phyloP scores from a whole-genome alignment of 2,329 filamentous ascomycete genomes.

The Trichocomaceae sp. region DNA sequence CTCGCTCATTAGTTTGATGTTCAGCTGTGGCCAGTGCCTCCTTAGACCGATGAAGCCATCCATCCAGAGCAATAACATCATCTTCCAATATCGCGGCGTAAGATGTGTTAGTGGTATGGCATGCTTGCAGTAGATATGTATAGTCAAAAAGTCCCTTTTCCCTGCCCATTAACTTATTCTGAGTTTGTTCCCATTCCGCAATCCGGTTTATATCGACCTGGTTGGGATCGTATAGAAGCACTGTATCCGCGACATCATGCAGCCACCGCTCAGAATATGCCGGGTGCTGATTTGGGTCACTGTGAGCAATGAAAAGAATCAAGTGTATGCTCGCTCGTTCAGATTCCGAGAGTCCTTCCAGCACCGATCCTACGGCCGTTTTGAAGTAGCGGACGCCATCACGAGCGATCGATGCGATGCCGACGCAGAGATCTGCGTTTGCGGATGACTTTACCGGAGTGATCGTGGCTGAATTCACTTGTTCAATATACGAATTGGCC shows the following conservation, averaged over 20 bases:
- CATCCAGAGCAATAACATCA: too few species aligned
- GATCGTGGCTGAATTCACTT: background rate
- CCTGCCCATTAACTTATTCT: background rate
- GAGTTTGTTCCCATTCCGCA: background rate
- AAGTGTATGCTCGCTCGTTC: background rate
- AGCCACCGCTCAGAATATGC: background rate
- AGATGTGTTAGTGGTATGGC: background rate
- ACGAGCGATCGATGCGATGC: background rate
- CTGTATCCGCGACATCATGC: background rate
- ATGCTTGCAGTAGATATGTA: background rate
- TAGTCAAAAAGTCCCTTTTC: constrained; percentile 4
- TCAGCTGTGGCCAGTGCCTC: too few species aligned
- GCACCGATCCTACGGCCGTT: background rate
- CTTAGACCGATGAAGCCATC: too few species aligned
- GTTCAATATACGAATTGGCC: background rate
- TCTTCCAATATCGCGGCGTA: too few species aligned
- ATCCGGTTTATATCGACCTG: too few species aligned
- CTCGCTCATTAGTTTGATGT: too few species aligned
- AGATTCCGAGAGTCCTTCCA: background rate
- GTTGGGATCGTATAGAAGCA: constrained; percentile 1
- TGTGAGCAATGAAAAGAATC: background rate
- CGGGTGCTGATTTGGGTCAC: background rate
- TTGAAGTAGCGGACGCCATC: background rate
- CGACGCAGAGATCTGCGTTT: background rate
- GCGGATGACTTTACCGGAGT: background rate